Percentiles rank a stretch among this genome's conserved stretches.
Evolutionary conservation across 768 basidiomycete species (phyloP).

Genomic region (Pleurotus cornucopiae): DNA sequence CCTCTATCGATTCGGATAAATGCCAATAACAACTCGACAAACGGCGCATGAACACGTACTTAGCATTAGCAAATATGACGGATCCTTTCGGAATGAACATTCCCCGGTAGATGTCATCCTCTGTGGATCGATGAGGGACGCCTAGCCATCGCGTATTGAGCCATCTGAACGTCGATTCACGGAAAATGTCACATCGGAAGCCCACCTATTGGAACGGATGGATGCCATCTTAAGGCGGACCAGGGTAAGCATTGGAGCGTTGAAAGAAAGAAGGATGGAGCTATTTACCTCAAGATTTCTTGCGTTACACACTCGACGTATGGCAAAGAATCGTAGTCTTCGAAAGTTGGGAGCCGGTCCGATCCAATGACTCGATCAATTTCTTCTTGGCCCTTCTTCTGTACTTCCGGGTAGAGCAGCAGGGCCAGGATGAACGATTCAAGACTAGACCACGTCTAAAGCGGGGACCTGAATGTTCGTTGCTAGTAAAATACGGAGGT

Average conservation of each 20-base stretch:
- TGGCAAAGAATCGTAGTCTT: conserved; percentile 38
- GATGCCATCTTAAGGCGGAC: conserved; percentile 36
- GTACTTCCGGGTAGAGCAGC: conserved; percentile 46
- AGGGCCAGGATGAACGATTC: conserved; percentile 50
- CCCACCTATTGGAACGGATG: conserved; percentile 36
- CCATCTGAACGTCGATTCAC: conserved; percentile 1
- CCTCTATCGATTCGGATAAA: background rate
- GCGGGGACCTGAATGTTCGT: background rate
- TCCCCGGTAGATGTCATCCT: conserved; percentile 18
- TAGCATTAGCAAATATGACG: conserved; percentile 12
- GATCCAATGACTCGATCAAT: conserved; percentile 43
- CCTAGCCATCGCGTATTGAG: background rate
- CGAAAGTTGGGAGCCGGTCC: conserved; percentile 42
- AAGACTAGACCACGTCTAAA: conserved; percentile 46
- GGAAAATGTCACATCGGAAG: background rate
- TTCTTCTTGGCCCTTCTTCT: conserved; percentile 45
- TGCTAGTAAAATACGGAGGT: conserved; percentile 2
- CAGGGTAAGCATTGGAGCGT: conserved; percentile 2
- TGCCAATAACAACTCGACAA: too few relatives aligned
- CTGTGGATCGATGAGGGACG: background rate
- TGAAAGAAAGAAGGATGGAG: background rate
- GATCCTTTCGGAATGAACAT: conserved; percentile 17
- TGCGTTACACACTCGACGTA: conserved; percentile 45
- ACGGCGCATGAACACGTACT: background rate
- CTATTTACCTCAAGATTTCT: conserved; percentile 40